Base-by-base conservation (phyloP, 1,139 yeast species). In the Protomyces pachydermus region DNA sequence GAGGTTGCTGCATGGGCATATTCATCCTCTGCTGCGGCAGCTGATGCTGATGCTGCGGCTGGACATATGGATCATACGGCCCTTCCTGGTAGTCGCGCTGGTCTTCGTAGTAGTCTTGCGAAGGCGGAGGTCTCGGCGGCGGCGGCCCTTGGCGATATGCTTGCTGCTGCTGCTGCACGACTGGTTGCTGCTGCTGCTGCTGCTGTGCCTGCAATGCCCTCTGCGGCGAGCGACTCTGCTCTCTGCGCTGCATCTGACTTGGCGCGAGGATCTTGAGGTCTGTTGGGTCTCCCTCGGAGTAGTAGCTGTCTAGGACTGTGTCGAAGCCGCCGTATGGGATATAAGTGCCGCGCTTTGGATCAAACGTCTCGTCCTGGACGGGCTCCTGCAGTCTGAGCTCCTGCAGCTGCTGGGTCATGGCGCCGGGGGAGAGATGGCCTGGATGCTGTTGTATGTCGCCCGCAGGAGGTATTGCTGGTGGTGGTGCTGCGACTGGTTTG, bases 251-350 rank as follows among this genome's bases (percentile, higher is more conserved):
- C 12, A 58, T 42, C 52, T 38, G 52, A 16, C 56, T 51, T 2
- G 62, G 62, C 16, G 62, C 56, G 6, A 56, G 62, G 12, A 58
- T 58, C 16, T 39, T 28, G 14, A 58, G 42, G 9, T 39, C 37
- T 12, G 56, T 25, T 14, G 56, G 56, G 39, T 58, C 62, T 16
- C 62, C 62, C 34, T 58, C 56, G 18, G 62, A 52, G 35, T 58
- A 58, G 56, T 58, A 58, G 34, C 32, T 52, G 25, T 58, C 62
- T 5, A 58, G 51, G 4, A 58, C 42, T 12, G 62, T 25, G 52
- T 58, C 62, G 32, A 58, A 58, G 14, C 62, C 62, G 16, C 62
- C 62, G 35, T 58, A 58, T 25, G 62, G 62, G 9, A 58, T 23
- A 32, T 58, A 58, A 18, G 62, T 58, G 25, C 56, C 62, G 35